Evolutionary conservation across 768 basidiomycete genomes (phyloP), one percentile per base, ranked within the genome.

Genomic region (Pulveroboletus sp.): DNA sequence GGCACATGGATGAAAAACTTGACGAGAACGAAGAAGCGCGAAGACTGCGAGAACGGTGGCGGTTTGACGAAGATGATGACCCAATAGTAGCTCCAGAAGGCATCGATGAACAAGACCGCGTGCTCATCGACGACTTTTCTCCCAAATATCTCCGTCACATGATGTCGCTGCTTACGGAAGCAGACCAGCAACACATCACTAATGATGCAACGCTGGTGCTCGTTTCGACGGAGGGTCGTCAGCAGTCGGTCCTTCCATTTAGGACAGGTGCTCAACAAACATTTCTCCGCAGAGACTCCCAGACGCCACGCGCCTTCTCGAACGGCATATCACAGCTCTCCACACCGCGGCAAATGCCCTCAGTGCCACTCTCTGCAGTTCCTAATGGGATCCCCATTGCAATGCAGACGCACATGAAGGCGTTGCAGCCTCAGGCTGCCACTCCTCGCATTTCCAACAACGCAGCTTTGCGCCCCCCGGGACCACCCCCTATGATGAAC

Each of bases 61-160:
- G 73, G 46, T 89, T 78, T 52, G 88, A 90, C 56, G 59, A 68
- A 7, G 86, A 89, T 47, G 85, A 88, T 53, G 67, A 59, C 6
- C 80, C 83, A 13, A 65, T 76, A 0, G 67, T 76, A 50, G 81
- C 76, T 5, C 75, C 80, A 4, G 76, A 77, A 40, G 83, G 85
- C 11, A 51, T 76, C 5, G 86, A 89, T 14, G 88, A 89, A 60
- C 79, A 83, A 40, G 80, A 84, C 49, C 75, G 88, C 8, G 64
- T 77, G 0, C 67, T 90, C n/a, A 63, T 89, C 8, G 87, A 91
- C 55, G 89, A 90, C 50, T 86, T 76, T 54, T 77, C 81, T 40
- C 63, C n/a, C n/a, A n/a, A n/a, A n/a, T n/a, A n/a, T n/a, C n/a
- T 86, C 49, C 71, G 73, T 35, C 74, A 80, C 35, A 65, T 73